Base-by-base conservation (phyloP, 495 filamentous ascomycete species). In the Astrocystis sublimbata region DNA sequence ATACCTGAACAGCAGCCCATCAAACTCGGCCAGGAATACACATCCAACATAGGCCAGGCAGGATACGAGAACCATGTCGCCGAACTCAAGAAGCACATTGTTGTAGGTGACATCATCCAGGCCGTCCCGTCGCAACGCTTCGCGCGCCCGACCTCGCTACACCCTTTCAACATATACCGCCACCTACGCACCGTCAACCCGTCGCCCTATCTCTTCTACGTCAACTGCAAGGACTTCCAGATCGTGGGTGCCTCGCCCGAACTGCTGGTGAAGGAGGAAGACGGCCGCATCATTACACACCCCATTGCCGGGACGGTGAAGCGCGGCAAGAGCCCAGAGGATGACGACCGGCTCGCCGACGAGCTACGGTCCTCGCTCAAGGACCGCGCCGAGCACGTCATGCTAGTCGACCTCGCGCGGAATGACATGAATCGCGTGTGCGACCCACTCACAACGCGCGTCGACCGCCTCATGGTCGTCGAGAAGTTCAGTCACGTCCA, bases 121-220 rank as follows among this genome's bases (percentile, higher is more conserved):
- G 90, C 92, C 0, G 94, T 98, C 2, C 94, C 94, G 1, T 96
- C 92, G 28, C 94, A 98, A 76, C 87, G 94, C 43, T 87, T 97
- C 69, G 89, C 92, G 0, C 85, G 94, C 13, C 91, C 92, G 21
- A 98, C 94, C 12, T 83, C 84, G 40, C 82, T 98, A 23, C 94
- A 98, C 73, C 92, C 94, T 0, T 98, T 96, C 82, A 98, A 98
- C 81, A 92, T 98, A 75, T 98, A 98, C 84, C 89, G 93, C 40
- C 92, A 96, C 71, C 83, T 98, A 31, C 91, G 94, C 67, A 96
- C 89, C 9, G 91, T 97, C 65, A 98, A 98, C 71, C 94, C 94
- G 0, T 94, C 90, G 7, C 94, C 94, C 0, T 98, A 98, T 74
- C 85, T 98, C 35, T 98, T 98, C 85, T 98, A 91, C 78, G 86